phyloP scores from a whole-genome alignment of 208 protist species.

The Angomonas deanei region DNA sequence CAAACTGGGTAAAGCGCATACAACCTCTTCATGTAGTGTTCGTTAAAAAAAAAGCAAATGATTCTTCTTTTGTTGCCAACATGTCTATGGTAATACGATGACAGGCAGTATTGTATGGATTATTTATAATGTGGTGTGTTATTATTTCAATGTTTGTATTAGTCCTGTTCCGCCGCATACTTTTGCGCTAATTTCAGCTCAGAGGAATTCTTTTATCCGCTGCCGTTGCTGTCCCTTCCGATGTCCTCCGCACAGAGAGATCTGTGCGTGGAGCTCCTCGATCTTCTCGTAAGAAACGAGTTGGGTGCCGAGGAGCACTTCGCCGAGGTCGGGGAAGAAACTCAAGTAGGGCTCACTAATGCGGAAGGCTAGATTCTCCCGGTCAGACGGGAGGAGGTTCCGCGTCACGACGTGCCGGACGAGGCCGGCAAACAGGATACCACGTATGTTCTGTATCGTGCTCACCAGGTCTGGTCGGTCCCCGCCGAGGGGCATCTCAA shows the following conservation, averaged over 20 bases:
- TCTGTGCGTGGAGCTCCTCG: slow-evolving; percentile 3
- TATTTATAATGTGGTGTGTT: background rate
- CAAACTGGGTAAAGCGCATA: background rate
- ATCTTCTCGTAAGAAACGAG: background rate
- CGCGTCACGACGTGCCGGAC: background rate
- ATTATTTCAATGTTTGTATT: slow-evolving; percentile 5
- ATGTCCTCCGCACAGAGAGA: background rate
- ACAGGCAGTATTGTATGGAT: too few species aligned
- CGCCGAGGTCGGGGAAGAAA: background rate
- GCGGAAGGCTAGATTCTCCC: background rate
- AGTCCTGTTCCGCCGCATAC: background rate
- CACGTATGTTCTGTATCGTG: background rate
- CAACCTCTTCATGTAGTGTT: too few species aligned
- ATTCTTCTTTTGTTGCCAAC: background rate
- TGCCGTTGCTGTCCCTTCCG: background rate
- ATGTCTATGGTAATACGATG: too few species aligned
- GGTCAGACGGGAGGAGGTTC: background rate
- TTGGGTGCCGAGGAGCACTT: background rate
- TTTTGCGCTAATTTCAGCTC: background rate
- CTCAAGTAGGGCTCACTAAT: background rate
- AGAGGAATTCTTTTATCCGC: slow-evolving; percentile 1
- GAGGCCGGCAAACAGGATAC: background rate
- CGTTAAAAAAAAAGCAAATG: background rate
- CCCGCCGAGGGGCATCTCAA: background rate
- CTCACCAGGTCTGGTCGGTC: background rate